Base-by-base conservation (phyloP, 257 asterid species). In the Solanum clarkiae region DNA sequence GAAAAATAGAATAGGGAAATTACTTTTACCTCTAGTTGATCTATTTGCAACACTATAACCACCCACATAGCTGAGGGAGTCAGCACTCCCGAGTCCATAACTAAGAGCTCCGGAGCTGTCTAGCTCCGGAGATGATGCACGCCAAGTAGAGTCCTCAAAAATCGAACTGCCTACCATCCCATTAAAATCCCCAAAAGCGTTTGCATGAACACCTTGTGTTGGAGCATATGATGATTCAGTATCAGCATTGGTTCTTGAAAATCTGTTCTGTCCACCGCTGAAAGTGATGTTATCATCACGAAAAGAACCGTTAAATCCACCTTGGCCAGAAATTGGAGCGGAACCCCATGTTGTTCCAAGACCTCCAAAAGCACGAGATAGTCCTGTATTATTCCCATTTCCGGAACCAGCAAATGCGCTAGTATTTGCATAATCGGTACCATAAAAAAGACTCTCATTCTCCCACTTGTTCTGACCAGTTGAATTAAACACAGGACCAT, bases 311-410 rank as follows among this genome's bases (percentile, higher is more conserved):
- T 45, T 87, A 84, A 87, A 90, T 70, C 91, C 89, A 57, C 90
- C 92, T 87, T 90, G 93, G 83, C 91, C 86, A 11, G 91, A 88
- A 87, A 87, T 75, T 36, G 90, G 86, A n/a, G 95, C 85, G 59
- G 88, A 77, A 18, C 93, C 95, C 98, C 97, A 92, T 44, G 92
- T 89, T 71, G 92, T 92, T 66, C 95, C 95, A 42, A 91, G 89
- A 84, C 82, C 90, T 85, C 95, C 96, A 65, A 90, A 91, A 84
- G 86, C 84, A 86, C 92, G 87, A 26, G 84, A 88, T 80, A 88
- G 16, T 10, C 93, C 93, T 1, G 86, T 68, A 81, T 86, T 89
- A 81, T 86, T 89, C 80, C 93, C 92, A 60, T 62, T 89, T 88
- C 90, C 90, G 13, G 91, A 86, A 80, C 92, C 90, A 69, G 84